phyloP scores from a whole-genome alignment of 176 grass and related monocot species.

The Phoenix roebelenii region DNA sequence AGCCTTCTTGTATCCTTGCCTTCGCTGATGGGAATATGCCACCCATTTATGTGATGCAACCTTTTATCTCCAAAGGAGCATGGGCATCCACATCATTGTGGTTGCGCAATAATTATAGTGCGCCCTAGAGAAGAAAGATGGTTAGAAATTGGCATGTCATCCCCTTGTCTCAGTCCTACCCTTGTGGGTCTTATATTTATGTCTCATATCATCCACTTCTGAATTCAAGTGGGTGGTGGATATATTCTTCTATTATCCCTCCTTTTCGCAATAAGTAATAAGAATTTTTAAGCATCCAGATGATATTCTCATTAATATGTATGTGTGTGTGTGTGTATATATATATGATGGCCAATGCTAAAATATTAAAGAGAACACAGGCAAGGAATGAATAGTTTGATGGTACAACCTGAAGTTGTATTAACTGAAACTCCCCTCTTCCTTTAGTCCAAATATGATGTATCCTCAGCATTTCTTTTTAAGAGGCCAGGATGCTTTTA shows the following conservation, averaged over 20 bases:
- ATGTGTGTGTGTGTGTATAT: neutral
- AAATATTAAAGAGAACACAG: constrained; percentile 25
- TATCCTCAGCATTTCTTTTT: neutral
- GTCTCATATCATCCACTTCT: neutral
- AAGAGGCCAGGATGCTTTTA: neutral
- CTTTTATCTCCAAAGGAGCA: constrained; percentile 21
- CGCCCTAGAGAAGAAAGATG: constrained; percentile 30
- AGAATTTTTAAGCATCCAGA: too few species aligned
- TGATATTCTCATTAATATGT: neutral
- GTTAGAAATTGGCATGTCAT: constrained; percentile 24
- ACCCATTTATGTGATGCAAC: constrained; percentile 6
- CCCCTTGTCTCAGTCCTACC: constrained; percentile 28
- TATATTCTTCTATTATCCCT: neutral
- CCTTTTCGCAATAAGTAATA: neutral
- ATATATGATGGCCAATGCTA: neutral
- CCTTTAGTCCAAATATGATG: neutral
- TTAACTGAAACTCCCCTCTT: constrained; percentile 30
- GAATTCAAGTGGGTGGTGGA: neutral
- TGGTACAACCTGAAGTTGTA: constrained; percentile 32
- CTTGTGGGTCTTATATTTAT: constrained; percentile 25
- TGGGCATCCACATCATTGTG: constrained; percentile 15
- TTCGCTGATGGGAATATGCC: constrained; percentile 20
- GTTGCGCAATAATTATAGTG: constrained; percentile 46
- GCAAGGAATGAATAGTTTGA: constrained; percentile 38
- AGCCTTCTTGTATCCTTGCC: constrained; percentile 17